Evolutionary conservation across 75 land plant species (phyloP).

Genomic region (Adiantum capillusveneris): DNA sequence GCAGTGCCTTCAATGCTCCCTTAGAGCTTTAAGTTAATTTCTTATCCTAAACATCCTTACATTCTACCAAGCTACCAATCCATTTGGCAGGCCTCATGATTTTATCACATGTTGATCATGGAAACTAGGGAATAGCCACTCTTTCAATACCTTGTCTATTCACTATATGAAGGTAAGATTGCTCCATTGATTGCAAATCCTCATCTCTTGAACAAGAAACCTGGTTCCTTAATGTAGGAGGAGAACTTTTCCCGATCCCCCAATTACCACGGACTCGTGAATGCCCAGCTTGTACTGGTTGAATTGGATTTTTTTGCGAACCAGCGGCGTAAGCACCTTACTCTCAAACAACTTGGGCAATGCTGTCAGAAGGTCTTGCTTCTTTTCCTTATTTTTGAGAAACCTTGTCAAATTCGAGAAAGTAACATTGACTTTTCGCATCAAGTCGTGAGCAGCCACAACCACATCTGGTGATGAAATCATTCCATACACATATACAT

Average conservation of each 20-base stretch:
- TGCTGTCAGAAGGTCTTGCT: conserved; percentile 11
- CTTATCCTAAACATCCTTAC: too few species aligned
- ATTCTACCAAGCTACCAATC: too few species aligned
- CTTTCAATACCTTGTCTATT: too few species aligned
- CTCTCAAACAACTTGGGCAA: conserved; percentile 6
- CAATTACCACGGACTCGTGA: conserved; percentile 8
- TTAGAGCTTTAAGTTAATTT: too few species aligned
- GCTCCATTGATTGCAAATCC: too few species aligned
- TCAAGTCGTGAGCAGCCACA: conserved; percentile 8
- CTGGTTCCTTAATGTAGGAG: conserved; percentile 14
- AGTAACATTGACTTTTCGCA: conserved; percentile 11
- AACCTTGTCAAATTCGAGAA: conserved; percentile 12
- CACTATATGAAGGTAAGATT: too few species aligned
- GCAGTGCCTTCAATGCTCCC: too few species aligned
- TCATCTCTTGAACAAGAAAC: too few species aligned
- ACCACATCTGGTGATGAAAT: conserved; percentile 11
- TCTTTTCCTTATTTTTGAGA: conserved; percentile 8
- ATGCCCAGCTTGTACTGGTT: conserved; percentile 14
- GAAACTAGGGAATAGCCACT: too few species aligned
- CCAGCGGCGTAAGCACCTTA: conserved; percentile 11
- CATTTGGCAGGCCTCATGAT: too few species aligned
- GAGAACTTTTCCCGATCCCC: conserved; percentile 18
- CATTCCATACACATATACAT: conserved; percentile 14
- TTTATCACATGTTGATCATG: too few species aligned
- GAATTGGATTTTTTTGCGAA: conserved; percentile 10